Conservation (phyloP, 176 grass and related monocot genomes). For the Canna indica region DNA sequence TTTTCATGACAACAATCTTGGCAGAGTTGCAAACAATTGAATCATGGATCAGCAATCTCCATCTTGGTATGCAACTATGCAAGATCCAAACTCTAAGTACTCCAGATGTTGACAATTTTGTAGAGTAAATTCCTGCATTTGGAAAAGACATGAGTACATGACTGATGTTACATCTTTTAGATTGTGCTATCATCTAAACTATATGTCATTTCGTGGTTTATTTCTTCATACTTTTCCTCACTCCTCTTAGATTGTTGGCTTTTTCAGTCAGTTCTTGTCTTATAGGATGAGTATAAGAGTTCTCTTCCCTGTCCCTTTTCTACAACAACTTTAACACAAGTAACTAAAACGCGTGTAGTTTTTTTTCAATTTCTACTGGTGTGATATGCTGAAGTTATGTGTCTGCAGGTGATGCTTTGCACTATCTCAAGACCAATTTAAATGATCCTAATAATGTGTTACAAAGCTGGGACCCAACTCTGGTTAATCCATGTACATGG, state of each 20-base stretch:
- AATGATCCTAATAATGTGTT: conserved; percentile 11
- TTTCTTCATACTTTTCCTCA: not conserved
- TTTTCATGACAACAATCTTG: not conserved
- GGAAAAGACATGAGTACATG: not conserved
- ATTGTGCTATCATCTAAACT: not conserved
- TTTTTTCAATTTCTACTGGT: not conserved
- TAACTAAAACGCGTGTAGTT: not conserved
- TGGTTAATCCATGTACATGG: conserved; percentile 8
- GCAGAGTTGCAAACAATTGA: not conserved
- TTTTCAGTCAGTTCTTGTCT: not conserved
- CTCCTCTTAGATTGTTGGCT: not conserved
- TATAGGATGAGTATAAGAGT: not conserved
- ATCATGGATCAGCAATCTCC: not conserved
- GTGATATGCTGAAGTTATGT: not conserved
- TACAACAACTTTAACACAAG: not conserved
- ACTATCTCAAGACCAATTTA: conserved; percentile 9
- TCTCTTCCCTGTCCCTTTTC: not conserved
- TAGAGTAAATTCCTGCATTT: not conserved
- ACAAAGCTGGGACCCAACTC: conserved; percentile 8
- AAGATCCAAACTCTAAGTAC: no score
- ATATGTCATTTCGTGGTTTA: not conserved
- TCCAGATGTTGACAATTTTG: no score
- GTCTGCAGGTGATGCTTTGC: conserved; percentile 6
- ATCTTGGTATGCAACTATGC: no score
- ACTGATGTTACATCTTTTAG: not conserved